A percentile compares a stretch with the other conserved stretches of the same genome.
Evolutionary conservation across 2,329 filamentous ascomycete species (phyloP).

Genomic region (Trichoderma breve): DNA sequence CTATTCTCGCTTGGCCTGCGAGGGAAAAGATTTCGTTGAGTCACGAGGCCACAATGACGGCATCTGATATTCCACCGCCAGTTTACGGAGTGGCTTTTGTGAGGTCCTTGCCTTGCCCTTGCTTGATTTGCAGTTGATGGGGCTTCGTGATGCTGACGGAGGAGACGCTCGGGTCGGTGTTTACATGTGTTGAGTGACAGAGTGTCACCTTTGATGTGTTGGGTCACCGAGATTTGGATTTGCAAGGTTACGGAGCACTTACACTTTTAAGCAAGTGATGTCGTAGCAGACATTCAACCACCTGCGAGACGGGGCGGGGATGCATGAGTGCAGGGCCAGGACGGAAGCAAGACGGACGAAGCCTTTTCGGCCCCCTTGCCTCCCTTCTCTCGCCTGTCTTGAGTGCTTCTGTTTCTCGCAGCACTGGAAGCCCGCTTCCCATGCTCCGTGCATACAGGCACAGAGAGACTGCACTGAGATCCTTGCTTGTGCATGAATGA

Average conservation of each 20-base stretch:
- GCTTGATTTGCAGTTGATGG: not conserved
- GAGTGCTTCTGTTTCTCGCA: constrained; percentile 4
- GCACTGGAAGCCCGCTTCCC: constrained; percentile 12
- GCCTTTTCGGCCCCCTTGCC: not conserved
- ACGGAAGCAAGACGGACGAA: constrained; percentile 4
- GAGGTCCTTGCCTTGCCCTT: constrained; percentile 3
- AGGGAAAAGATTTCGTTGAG: constrained; percentile 16
- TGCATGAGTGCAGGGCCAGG: not conserved
- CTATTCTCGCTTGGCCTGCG: not conserved
- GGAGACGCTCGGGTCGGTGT: constrained; percentile 1
- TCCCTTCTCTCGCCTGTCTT: not conserved
- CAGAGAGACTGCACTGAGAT: not conserved
- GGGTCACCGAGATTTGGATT: constrained; percentile 11
- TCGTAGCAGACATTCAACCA: not conserved
- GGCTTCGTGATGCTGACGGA: constrained; percentile 12
- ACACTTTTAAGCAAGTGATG: constrained; percentile 9
- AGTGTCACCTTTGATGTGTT: constrained; percentile 6
- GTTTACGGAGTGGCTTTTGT: not conserved
- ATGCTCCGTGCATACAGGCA: constrained; percentile 3
- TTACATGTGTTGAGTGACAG: constrained; percentile 3
- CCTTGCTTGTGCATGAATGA: constrained; percentile 15
- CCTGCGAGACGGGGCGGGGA: constrained; percentile 7
- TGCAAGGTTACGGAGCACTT: not conserved
- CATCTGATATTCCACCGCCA: constrained; percentile 21
- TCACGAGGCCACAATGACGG: constrained; percentile 22